Conservation (phyloP, 129 eudicot species). For the Pittosporum tobira region DNA sequence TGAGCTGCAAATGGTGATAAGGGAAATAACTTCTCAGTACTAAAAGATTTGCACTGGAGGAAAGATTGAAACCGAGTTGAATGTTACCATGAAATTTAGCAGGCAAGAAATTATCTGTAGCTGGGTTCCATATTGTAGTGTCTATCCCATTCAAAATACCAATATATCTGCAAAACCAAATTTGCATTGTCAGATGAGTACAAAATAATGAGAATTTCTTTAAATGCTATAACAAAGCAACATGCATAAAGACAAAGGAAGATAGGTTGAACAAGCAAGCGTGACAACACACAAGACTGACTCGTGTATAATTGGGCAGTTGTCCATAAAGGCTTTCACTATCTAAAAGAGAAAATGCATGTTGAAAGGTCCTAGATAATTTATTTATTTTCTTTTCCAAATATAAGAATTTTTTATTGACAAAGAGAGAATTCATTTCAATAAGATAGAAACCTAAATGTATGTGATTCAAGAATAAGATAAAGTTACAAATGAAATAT, state of each 20-base stretch:
- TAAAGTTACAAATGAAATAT: too few species aligned
- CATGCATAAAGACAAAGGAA: background rate
- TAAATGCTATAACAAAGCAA: background rate
- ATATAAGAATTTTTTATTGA: too few species aligned
- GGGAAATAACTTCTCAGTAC: background rate
- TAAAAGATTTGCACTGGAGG: background rate
- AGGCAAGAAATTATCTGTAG: constrained; percentile 60
- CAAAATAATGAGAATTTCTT: background rate
- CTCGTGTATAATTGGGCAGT: background rate
- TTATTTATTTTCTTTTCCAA: too few species aligned
- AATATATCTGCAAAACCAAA: constrained; percentile 37
- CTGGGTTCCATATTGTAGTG: constrained; percentile 78
- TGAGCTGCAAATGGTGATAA: constrained; percentile 36
- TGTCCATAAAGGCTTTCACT: too few species aligned
- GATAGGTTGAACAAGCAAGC: background rate
- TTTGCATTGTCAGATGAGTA: constrained; percentile 4
- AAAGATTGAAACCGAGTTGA: background rate
- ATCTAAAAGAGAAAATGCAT: background rate
- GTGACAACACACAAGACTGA: background rate
- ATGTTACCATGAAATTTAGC: constrained; percentile 62
- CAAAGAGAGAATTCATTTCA: too few species aligned
- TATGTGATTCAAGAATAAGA: too few species aligned
- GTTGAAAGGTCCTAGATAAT: background rate
- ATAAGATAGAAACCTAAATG: too few species aligned
- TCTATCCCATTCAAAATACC: constrained; percentile 87